Evolutionary conservation across 257 asterid genomes (phyloP).

Genomic region (Penstemon newberryi): DNA sequence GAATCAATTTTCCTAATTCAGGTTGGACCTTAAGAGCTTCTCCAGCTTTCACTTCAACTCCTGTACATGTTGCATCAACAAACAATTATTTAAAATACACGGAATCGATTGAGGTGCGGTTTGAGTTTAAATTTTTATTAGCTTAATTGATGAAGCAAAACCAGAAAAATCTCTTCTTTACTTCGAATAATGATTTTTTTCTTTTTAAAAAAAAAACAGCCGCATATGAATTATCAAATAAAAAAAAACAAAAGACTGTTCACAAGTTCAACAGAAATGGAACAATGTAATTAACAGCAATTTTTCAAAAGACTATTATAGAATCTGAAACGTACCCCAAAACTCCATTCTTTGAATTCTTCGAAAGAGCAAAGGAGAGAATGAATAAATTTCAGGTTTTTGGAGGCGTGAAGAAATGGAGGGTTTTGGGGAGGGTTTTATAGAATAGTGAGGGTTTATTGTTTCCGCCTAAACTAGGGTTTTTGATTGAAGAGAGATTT

Average conservation of each 20-base stretch:
- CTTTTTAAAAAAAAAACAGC: neutral
- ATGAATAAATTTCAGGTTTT: neutral
- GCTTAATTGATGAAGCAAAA: too few species aligned
- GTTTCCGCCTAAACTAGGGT: conserved; percentile 34
- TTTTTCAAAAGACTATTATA: too few species aligned
- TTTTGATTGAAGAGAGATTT: conserved; percentile 14
- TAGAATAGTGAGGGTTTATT: conserved; percentile 1
- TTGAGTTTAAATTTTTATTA: too few species aligned
- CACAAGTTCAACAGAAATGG: neutral
- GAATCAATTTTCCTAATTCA: conserved; percentile 42
- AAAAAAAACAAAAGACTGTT: neutral
- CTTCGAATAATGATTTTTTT: too few species aligned
- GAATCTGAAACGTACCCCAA: conserved; percentile 49
- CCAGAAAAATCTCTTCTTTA: too few species aligned
- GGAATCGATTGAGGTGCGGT: too few species aligned
- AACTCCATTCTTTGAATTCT: conserved; percentile 45
- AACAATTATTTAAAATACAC: too few species aligned
- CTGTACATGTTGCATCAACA: conserved; percentile 27
- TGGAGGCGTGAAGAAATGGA: conserved; percentile 28
- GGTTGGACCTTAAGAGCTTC: conserved; percentile 47
- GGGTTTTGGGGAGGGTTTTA: neutral
- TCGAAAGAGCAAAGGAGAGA: neutral
- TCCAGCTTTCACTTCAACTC: conserved; percentile 73
- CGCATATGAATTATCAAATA: neutral
- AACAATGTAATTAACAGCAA: too few species aligned